A percentile compares a stretch with the other conserved stretches of the same genome.
Conservation (phyloP, 2,329 filamentous ascomycete genomes). For the Pezicula radicicola region DNA sequence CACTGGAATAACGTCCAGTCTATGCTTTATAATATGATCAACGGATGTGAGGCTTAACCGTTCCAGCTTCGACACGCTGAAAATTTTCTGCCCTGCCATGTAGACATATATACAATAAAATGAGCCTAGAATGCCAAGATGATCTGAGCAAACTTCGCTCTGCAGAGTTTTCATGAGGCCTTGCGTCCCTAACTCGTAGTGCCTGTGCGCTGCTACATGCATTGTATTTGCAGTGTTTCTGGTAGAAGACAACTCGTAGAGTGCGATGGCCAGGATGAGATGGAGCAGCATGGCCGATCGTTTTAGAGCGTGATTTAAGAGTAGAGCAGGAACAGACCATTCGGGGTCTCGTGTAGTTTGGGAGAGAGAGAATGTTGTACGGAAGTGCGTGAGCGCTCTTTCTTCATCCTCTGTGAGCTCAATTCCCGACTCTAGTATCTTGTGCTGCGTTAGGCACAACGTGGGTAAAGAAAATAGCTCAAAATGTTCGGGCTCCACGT, state of each 20-base stretch:
- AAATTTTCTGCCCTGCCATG: constrained; percentile 2
- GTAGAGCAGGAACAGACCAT: constrained; percentile 4
- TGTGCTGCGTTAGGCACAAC: neutral
- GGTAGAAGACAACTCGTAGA: constrained; percentile 1
- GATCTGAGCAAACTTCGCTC: neutral
- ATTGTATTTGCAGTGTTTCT: neutral
- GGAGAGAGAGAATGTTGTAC: constrained; percentile 5
- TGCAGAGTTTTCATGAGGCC: constrained; percentile 5
- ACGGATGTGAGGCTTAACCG: constrained; percentile 4
- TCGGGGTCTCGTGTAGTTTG: constrained; percentile 9
- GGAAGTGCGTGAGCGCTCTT: constrained; percentile 3
- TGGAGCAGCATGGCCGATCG: neutral
- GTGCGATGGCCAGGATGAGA: constrained; percentile 3
- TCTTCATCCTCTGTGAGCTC: constrained; percentile 3
- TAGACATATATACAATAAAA: constrained; percentile 9
- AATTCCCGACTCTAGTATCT: neutral
- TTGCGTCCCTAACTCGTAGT: constrained; percentile 10
- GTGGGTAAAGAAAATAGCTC: neutral
- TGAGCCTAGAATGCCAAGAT: constrained; percentile 4
- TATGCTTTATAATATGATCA: constrained; percentile 1
- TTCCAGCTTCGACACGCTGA: constrained; percentile 3
- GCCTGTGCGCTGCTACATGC: neutral
- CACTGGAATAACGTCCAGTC: neutral
- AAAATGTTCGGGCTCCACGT: no score
- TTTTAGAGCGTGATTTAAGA: neutral